These are phyloP conservation scores for Parietichytrium sp. DNA, from an alignment of 108 stramenopile species.

Conservation along the genomic window DNA sequence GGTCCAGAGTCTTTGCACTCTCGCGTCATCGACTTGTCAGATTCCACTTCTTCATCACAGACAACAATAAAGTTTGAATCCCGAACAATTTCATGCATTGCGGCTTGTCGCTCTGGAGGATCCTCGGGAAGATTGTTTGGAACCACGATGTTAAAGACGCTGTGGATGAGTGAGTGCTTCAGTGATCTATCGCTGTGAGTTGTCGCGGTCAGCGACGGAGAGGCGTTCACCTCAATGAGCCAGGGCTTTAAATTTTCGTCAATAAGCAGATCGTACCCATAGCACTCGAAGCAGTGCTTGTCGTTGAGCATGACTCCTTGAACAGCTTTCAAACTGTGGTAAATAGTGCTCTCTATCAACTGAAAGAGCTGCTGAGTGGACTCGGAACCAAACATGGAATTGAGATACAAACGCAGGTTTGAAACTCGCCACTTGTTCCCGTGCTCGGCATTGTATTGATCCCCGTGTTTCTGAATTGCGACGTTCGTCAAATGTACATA, in stretches of 20 bases:
- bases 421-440: constrained; percentile 69
- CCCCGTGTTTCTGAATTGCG: constrained; percentile 67
- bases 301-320: constrained; percentile 70
- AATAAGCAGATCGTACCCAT: constrained; percentile 79
- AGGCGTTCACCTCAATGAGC: constrained; percentile 84
- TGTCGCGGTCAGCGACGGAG: constrained; percentile 66
- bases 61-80: background rate
- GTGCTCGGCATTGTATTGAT: constrained; percentile 65
- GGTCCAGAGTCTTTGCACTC: too few species aligned
- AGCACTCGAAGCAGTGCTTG: constrained; percentile 78
- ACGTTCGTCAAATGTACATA: constrained; percentile 70
- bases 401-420: constrained; percentile 56
- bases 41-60: constrained; percentile 29
- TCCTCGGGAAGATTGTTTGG: constrained; percentile 34
- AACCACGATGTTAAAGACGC: constrained; percentile 42
- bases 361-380: constrained; percentile 55
- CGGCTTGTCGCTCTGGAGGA: background rate
- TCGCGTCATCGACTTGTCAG: too few species aligned
- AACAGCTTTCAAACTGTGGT: constrained; percentile 68
- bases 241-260: constrained; percentile 74
- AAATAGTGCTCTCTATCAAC: constrained; percentile 62
- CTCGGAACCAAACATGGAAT: constrained; percentile 54
- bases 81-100: background rate
- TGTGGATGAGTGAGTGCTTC: constrained; percentile 50
- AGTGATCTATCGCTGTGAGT: constrained; percentile 56